Evolutionary conservation across 495 filamentous ascomycete genomes (phyloP).

Genomic region (Aspergillus carlsbadensis): DNA sequence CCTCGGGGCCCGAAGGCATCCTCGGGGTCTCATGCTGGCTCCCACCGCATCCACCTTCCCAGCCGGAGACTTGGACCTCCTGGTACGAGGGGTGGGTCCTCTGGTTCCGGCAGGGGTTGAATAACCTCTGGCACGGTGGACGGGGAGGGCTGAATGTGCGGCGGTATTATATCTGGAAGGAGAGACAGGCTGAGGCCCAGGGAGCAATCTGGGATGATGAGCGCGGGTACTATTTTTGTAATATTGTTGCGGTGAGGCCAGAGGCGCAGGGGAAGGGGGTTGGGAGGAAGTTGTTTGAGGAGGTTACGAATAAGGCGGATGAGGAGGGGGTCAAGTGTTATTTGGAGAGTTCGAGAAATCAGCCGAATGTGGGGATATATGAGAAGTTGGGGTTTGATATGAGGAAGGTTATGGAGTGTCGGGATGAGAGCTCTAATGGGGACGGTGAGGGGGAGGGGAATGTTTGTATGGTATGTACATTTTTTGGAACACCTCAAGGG

Average conservation of each 20-base stretch:
- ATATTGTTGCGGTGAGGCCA: conserved; percentile 63
- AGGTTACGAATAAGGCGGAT: conserved; percentile 58
- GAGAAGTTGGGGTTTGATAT: conserved; percentile 64
- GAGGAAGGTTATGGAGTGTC: conserved; percentile 60
- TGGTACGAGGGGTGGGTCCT: conserved; percentile 60
- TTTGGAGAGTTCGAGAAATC: conserved; percentile 60
- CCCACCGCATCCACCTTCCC: conserved; percentile 41
- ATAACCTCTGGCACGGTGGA: conserved; percentile 59
- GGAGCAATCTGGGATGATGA: conserved; percentile 40
- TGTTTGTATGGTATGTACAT: conserved; percentile 36
- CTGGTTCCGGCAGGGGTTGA: conserved; percentile 55
- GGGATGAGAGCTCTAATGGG: conserved; percentile 37
- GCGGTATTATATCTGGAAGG: conserved; percentile 62
- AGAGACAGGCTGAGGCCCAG: conserved; percentile 43
- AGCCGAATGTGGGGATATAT: conserved; percentile 67
- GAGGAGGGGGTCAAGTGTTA: conserved; percentile 59
- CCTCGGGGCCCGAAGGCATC: conserved; percentile 26
- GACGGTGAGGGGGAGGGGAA: conserved; percentile 29
- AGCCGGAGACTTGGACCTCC: conserved; percentile 52
- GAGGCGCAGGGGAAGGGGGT: conserved; percentile 59
- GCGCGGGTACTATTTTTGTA: conserved; percentile 67
- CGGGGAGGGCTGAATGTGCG: conserved; percentile 62
- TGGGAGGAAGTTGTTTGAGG: conserved; percentile 57
- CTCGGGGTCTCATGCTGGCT: conserved; percentile 67
- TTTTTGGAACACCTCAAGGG: background rate